Base-by-base conservation (phyloP, 2,329 filamentous ascomycete genomes). In the Hypoxylon sp. region DNA sequence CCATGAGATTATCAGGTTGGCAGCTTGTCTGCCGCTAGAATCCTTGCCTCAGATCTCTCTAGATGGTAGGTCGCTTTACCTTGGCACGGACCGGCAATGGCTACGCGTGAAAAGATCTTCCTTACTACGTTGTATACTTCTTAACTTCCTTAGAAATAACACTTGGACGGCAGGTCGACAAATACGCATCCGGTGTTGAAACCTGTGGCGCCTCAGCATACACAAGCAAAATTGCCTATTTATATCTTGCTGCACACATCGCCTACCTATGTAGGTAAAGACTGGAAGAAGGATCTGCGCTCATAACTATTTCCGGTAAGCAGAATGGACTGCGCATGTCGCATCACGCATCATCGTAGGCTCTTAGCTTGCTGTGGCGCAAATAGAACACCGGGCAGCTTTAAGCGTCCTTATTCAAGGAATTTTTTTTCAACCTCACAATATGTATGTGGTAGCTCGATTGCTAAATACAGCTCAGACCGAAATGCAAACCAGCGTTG, bases 1-100 rank as follows among this genome's bases (percentile, higher is more conserved):
- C 58, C 58, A 55, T 58, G 49, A 63, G 51, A 51, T 63, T 53
- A 48, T 36, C 32, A 52, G 45, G 50, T 60, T 58, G 57, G 41
- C 19, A 60, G 57, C 49, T 62, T 46, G 62, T 57, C 61, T 52
- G 52, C 68, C 60, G 60, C 63, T 17, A 38, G 60, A 62, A 72
- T 72, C 70, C 70, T 69, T 70, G 70, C 38, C 30, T 68, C 68
- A 70, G 67, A 69, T 72, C 70, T 68, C 69, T 72, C 45, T 64
- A 68, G 65, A 67, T 62, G 65, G 67, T 67, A 70, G 68, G 68
- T 69, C 48, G 38, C 61, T 67, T 63, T 50, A 60, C 45, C 67
- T 70, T 68, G 65, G 65, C 60, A 58, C 36, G 19, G 49, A 56
- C 56, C 63, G 60, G 59, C 30, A 63, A 49, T 45, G 17, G 51